These are phyloP conservation scores for Madurella mycetomatis DNA, from an alignment of 2,329 filamentous ascomycete genomes.

Conservation along the genomic window DNA sequence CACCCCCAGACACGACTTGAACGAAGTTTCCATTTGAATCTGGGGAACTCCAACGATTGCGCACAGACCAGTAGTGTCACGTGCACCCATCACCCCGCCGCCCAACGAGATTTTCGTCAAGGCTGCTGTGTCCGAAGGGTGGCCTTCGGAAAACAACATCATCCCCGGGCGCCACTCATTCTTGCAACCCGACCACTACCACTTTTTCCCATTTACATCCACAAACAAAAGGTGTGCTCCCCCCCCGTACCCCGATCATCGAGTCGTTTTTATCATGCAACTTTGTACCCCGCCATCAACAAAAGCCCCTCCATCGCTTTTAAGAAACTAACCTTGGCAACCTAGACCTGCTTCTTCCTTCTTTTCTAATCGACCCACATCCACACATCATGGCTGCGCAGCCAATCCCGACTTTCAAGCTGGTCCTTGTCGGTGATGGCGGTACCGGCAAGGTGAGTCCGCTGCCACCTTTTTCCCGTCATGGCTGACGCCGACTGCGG, in stretches of 20 bases:
- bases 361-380: conserved; percentile 26
- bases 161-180: conserved; percentile 22
- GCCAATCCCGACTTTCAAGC: conserved; percentile 86
- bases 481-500: conserved; percentile 16
- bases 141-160: conserved; percentile 29
- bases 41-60: not conserved
- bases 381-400: conserved; percentile 62
- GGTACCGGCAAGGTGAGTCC: conserved; percentile 93
- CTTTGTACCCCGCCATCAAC: conserved; percentile 8
- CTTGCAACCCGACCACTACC: conserved; percentile 25
- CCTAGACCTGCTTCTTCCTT: conserved; percentile 42
- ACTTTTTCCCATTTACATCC: conserved; percentile 12
- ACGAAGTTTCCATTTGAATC: not conserved
- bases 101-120: conserved; percentile 31
- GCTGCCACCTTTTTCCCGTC: conserved; percentile 13
- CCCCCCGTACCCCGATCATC: not conserved
- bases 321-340: conserved; percentile 16
- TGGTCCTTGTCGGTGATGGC: conserved; percentile 98
- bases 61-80: conserved; percentile 24
- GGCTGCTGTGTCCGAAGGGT: conserved; percentile 25
- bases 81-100: conserved; percentile 26
- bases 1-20: not conserved
- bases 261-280: not conserved
- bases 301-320: conserved; percentile 14
- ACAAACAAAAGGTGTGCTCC: conserved; percentile 21